Evolutionary conservation across 2,329 filamentous ascomycete genomes (phyloP), one percentile per base, ranked within the genome.

Genomic region (Pyrenophora teres): DNA sequence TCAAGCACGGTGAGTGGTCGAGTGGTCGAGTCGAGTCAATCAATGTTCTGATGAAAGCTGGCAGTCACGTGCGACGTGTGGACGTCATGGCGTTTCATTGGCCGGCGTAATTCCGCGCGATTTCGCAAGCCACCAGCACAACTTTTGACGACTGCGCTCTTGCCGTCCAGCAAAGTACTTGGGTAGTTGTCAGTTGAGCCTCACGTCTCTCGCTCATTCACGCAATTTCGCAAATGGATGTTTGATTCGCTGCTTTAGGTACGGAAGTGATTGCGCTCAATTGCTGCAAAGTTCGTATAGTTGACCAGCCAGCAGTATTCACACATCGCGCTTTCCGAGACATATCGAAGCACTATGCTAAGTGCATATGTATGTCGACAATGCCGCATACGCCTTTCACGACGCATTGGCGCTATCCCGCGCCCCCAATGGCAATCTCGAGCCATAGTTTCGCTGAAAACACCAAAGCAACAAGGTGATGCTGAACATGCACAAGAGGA

Each of bases 291-390:
- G 16, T 31, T 19, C 19, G 30, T 33, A 19, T 31, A 42, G n/a
- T 46, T 54, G 21, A 51, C 32, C 37, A 15, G 51, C 23, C 8
- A 43, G 40, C 37, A 53, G 50, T 35, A 13, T 32, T 27, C 40
- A 16, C 46, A 45, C 9, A 18, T 30, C 31, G 23, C 47, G 21
- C 49, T 18, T 18, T 6, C 27, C 32, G 30, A 49, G 23, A 25
- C 40, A 53, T 31, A 16, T 42, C 18, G 40, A 50, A 47, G 54
- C 40, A 27, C 16, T 18, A 74, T 73, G 71, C 46, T 71, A 40
- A 57, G 62, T 60, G 63, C 68, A 4, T 69, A 73, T 52, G 53
- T 73, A 19, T 73, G 71, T 49, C 64, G 62, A 8, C 67, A 68
- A 52, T 74, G 71, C 50, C 65, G 68, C 40, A 42, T 48, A 25